Evolutionary conservation across 2,329 filamentous ascomycete species (phyloP).

Genomic region (Aspergillus fumigatus): DNA sequence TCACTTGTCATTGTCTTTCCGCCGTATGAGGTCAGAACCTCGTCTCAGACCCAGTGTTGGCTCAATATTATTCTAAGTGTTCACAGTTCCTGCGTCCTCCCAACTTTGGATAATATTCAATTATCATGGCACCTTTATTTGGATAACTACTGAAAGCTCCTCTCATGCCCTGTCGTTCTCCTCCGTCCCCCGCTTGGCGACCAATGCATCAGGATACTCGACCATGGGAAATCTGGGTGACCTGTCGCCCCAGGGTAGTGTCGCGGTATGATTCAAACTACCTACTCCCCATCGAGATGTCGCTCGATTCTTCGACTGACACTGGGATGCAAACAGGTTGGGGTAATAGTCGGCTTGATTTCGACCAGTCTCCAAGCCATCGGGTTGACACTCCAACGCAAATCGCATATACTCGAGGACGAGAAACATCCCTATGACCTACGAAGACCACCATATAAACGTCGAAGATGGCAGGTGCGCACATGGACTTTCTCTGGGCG

Average conservation of each 20-base stretch:
- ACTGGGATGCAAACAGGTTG: conserved; percentile 56
- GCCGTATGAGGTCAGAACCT: conserved; percentile 2
- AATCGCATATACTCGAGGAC: conserved; percentile 97
- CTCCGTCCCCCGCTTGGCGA: conserved; percentile 34
- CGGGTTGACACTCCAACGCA: conserved; percentile 91
- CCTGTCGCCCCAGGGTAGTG: conserved; percentile 71
- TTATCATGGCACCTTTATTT: conserved; percentile 15
- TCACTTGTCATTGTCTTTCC: conserved; percentile 1
- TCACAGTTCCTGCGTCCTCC: neutral
- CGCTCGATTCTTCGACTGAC: conserved; percentile 11
- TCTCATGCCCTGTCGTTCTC: conserved; percentile 30
- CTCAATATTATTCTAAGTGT: neutral
- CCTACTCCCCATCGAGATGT: neutral
- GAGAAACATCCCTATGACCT: conserved; percentile 76
- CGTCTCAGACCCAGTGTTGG: neutral
- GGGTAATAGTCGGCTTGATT: conserved; percentile 85
- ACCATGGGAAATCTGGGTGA: conserved; percentile 68
- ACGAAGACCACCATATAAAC: conserved; percentile 79
- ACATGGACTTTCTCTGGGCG: neutral
- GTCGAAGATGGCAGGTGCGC: conserved; percentile 79
- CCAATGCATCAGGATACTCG: conserved; percentile 34
- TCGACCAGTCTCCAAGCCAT: conserved; percentile 94
- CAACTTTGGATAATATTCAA: neutral
- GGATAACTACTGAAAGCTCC: conserved; percentile 11
- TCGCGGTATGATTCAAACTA: conserved; percentile 56